These are phyloP conservation scores for Alternaria atra DNA, from an alignment of 2,329 filamentous ascomycete genomes.

Conservation along the genomic window DNA sequence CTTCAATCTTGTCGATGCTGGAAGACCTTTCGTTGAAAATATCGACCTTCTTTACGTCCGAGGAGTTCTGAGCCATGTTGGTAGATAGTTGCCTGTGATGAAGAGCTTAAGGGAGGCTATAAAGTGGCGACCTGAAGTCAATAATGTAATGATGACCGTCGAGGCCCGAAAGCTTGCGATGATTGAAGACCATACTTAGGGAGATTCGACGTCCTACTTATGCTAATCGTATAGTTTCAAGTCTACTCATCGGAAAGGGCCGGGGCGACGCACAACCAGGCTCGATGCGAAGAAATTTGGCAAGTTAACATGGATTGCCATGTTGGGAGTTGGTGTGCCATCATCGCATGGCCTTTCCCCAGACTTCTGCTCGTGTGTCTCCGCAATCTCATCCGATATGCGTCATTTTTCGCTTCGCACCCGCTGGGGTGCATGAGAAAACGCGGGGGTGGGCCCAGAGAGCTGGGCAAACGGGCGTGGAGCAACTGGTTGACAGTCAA, in stretches of 20 bases:
- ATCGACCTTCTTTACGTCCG: conserved; percentile 21
- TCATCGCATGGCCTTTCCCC: background rate
- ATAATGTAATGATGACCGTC: background rate
- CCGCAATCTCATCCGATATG: background rate
- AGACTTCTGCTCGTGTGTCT: background rate
- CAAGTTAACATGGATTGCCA: background rate
- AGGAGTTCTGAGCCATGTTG: background rate
- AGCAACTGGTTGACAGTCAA: background rate
- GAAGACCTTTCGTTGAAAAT: conserved; percentile 18
- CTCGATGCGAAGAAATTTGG: background rate
- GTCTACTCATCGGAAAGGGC: background rate
- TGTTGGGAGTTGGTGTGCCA: background rate
- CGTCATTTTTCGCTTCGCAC: conserved; percentile 5
- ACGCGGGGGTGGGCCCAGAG: background rate
- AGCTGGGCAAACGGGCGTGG: background rate
- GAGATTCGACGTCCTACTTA: conserved; percentile 2
- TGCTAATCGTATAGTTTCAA: background rate
- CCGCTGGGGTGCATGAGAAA: background rate
- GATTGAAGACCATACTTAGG: background rate
- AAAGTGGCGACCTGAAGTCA: background rate
- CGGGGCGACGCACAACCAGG: background rate
- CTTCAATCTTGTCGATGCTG: conserved; percentile 32
- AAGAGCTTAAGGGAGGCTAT: background rate
- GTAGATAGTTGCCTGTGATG: background rate
- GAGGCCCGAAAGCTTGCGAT: conserved; percentile 1